Evolutionary conservation across 305 asterid genomes (phyloP).

Genomic region (Coffea humblotiana): DNA sequence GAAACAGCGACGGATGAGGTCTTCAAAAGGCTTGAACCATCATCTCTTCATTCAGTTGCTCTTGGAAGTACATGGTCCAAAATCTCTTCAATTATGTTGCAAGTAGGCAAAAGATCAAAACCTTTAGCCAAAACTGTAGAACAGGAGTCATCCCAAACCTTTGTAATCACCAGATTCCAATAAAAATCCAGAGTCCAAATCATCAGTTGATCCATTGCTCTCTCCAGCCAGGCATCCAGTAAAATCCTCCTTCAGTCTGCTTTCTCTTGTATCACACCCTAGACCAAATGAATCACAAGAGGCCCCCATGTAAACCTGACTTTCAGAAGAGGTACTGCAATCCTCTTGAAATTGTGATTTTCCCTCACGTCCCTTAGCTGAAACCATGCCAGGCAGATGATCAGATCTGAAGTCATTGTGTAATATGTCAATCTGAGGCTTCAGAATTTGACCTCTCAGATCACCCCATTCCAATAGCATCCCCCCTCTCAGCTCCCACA

Average conservation of each 20-base stretch:
- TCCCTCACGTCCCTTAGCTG: conserved; percentile 4
- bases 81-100: conserved; percentile 40
- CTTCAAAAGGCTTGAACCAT: neutral
- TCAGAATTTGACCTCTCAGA: conserved; percentile 10
- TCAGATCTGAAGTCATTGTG: conserved; percentile 19
- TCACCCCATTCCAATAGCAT: conserved; percentile 25
- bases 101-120: conserved; percentile 33
- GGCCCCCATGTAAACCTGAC: conserved; percentile 9
- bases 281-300: conserved; percentile 11
- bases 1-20: neutral
- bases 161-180: conserved; percentile 18
- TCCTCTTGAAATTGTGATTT: conserved; percentile 12
- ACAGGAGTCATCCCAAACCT: conserved; percentile 26
- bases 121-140: conserved; percentile 14
- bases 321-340: conserved; percentile 20
- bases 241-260: conserved; percentile 9
- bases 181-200: conserved; percentile 19
- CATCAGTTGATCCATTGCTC: conserved; percentile 17
- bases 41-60: conserved; percentile 7
- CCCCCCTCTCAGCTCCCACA: conserved; percentile 22
- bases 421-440: conserved; percentile 20
- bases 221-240: conserved; percentile 13
- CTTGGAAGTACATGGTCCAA: conserved; percentile 30
- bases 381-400: neutral
- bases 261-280: conserved; percentile 9